Evolutionary conservation across 2,329 filamentous ascomycete species (phyloP), one percentile per base, ranked within the genome.

Genomic region (Ascochyta lentis): DNA sequence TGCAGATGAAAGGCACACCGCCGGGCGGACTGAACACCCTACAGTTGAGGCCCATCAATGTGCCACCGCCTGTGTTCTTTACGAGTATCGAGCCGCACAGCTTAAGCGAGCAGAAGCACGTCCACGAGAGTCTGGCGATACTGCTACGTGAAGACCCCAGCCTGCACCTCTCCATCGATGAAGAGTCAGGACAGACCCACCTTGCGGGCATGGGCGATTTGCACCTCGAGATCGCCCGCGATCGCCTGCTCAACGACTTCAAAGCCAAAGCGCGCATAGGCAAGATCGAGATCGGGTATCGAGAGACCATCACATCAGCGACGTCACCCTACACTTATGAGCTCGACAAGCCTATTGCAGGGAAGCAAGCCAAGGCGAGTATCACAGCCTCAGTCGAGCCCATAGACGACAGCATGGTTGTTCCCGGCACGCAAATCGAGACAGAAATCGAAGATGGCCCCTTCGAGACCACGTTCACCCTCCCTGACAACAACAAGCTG

Each of bases 141-240:
- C 84, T 96, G 5, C 85, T 96, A 0, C 83, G 95, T 64, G 95
- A 99, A 78, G 95, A 99, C 67, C 95, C 95, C 0, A 97, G 92
- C 74, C 80, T 99, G 22, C 86, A 95, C 53, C 90, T 96, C 71
- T 90, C 84, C 33, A 82, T 91, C 27, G 91, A 98, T 66, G 87
- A 94, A 59, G 95, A 97, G 73, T 93, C 91, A 1, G 95, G 95
- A 2, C 92, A 96, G 69, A 97, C 95, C 42, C 89, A 96, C 29
- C 83, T 99, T 0, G 93, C 93, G 49, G 95, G 95, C 4, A 98
- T 99, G 95, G 95, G 95, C 7, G 92, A 96, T 68, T 84, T 99
- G 26, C 95, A 99, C 75, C 83, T 99, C 0, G 95, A 99, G 67
- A 95, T 99, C 44, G 93, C 94, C 0, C 82, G 92, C 45, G 91